Percentiles rank a stretch among this genome's conserved stretches.
phyloP scores from a whole-genome alignment of 345 rosid species.

The Theobroma cacao region DNA sequence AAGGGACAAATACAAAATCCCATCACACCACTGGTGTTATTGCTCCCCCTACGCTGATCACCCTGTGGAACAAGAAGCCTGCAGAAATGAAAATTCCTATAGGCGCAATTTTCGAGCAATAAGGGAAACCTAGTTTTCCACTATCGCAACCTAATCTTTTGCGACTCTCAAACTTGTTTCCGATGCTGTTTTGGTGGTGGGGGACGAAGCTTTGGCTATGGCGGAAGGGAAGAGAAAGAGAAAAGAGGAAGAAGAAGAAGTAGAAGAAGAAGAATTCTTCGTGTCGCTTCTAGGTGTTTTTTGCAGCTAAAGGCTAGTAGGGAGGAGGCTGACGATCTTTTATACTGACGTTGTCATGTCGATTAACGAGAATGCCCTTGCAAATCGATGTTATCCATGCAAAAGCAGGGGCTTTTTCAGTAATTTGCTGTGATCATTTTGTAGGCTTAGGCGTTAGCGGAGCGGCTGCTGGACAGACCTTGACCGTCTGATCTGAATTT shows the following conservation, averaged over 20 bases:
- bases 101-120: not conserved
- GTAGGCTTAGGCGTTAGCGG: not conserved
- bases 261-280: not conserved
- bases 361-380: slow-evolving; percentile 26
- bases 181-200: slow-evolving; percentile 17
- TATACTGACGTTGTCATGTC: slow-evolving; percentile 14
- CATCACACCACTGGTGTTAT: slow-evolving; percentile 48
- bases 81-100: not conserved
- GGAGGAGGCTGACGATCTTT: slow-evolving; percentile 15
- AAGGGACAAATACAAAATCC: slow-evolving; percentile 81
- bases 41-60: slow-evolving; percentile 1
- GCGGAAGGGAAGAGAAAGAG: slow-evolving; percentile 2
- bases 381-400: not conserved
- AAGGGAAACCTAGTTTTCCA: not conserved
- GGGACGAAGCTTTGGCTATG: not conserved
- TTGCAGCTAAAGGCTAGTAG: slow-evolving; percentile 35
- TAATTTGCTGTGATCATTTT: too few relatives aligned
- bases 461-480: slow-evolving; percentile 27
- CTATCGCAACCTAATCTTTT: not conserved
- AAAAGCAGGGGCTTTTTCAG: not conserved
- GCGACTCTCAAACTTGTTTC: not conserved
- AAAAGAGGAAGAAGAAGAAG: too few relatives aligned
- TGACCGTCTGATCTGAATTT: slow-evolving; percentile 33
- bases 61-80: not conserved
- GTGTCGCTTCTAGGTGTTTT: slow-evolving; percentile 21